Conservation (phyloP, 495 filamentous ascomycete genomes). For the Evansstolkia leycettana region DNA sequence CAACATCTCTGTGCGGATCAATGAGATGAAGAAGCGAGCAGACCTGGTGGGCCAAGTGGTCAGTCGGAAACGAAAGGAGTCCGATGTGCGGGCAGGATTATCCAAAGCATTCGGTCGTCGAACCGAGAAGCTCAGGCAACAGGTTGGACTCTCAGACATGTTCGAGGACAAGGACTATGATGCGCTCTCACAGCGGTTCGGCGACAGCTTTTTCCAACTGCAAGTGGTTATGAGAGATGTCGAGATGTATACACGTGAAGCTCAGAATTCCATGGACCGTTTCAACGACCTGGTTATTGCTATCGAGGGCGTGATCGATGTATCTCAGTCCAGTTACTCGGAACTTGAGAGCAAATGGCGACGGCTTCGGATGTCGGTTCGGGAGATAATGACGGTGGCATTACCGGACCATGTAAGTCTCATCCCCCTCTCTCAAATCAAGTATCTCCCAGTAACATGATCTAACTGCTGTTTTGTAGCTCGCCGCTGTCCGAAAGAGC, state of each 20-base stretch:
- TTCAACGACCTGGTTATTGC: slow-evolving; percentile 57
- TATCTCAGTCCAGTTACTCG: slow-evolving; percentile 48
- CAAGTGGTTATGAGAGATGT: slow-evolving; percentile 86
- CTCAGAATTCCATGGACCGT: slow-evolving; percentile 55
- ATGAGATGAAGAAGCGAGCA: slow-evolving; percentile 82
- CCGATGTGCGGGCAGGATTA: slow-evolving; percentile 70
- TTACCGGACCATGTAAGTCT: slow-evolving; percentile 76
- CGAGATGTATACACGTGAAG: slow-evolving; percentile 68
- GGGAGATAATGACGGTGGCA: slow-evolving; percentile 64
- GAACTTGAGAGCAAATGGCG: slow-evolving; percentile 90
- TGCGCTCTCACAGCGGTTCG: slow-evolving; percentile 62
- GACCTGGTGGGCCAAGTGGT: slow-evolving; percentile 83
- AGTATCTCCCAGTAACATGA: slow-evolving; percentile 2
- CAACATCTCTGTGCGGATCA: slow-evolving; percentile 68
- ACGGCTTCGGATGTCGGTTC: slow-evolving; percentile 65
- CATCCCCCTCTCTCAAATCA: slow-evolving; percentile 1
- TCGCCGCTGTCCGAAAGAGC: slow-evolving; percentile 61
- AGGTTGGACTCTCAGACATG: slow-evolving; percentile 50
- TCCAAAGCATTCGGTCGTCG: slow-evolving; percentile 79
- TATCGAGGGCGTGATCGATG: slow-evolving; percentile 54
- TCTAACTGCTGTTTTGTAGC: too few relatives aligned
- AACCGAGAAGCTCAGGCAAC: slow-evolving; percentile 63
- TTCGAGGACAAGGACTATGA: slow-evolving; percentile 73
- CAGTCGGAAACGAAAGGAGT: slow-evolving; percentile 76
- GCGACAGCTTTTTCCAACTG: slow-evolving; percentile 76